Conservation (phyloP, 768 basidiomycete species). For the Thelephora aurantiotincta region DNA sequence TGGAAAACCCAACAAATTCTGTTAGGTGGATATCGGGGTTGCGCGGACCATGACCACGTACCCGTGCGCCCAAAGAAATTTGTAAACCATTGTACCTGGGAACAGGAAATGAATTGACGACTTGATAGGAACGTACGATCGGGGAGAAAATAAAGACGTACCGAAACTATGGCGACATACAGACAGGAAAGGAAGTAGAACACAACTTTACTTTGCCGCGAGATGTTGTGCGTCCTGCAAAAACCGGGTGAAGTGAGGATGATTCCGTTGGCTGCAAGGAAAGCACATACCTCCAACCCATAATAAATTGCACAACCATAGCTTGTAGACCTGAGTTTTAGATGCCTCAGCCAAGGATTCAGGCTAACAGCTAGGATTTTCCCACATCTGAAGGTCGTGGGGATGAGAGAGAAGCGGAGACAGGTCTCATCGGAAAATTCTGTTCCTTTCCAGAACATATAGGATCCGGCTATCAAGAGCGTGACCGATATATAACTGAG, state of each 20-base stretch:
- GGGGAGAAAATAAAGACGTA: neutral
- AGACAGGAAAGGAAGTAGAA: neutral
- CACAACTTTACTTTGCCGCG: neutral
- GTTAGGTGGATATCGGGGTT: neutral
- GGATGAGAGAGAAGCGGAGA: neutral
- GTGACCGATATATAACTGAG: neutral
- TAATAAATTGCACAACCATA: neutral
- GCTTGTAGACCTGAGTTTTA: neutral
- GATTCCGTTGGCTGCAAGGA: neutral
- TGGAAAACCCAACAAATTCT: neutral
- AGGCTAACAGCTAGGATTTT: neutral
- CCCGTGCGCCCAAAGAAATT: neutral
- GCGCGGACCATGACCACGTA: neutral
- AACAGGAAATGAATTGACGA: neutral
- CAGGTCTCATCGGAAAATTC: neutral
- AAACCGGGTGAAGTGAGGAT: neutral
- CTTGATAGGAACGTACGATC: too few species aligned
- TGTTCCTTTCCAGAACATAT: neutral
- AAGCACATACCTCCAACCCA: neutral
- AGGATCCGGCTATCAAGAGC: neutral
- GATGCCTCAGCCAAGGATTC: neutral
- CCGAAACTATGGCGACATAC: neutral
- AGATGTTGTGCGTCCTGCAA: neutral
- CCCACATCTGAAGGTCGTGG: neutral
- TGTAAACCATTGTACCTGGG: neutral